phyloP scores from a whole-genome alignment of 805 yeast species.

The Kodamaea hsintzibuensis region DNA sequence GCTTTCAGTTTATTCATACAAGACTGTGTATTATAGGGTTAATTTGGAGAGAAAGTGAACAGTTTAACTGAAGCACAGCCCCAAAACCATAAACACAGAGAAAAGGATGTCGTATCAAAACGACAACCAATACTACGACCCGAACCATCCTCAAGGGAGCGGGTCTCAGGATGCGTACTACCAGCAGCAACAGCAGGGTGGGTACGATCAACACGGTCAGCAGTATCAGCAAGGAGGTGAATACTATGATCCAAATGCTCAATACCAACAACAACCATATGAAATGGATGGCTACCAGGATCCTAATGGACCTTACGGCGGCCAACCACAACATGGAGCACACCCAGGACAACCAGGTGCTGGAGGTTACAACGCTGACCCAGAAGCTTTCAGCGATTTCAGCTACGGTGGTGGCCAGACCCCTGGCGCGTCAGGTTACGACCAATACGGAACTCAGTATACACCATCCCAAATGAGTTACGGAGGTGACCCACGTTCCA shows the following conservation, averaged over 20 bases:
- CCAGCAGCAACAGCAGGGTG: conserved; percentile 39
- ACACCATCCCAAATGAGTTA: conserved; percentile 88
- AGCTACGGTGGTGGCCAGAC: conserved; percentile 52
- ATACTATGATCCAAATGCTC: conserved; percentile 49
- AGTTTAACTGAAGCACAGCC: not conserved
- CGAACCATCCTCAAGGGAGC: conserved; percentile 28
- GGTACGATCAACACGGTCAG: conserved; percentile 29
- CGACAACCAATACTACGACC: conserved; percentile 45
- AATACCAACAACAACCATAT: conserved; percentile 51
- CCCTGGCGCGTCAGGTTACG: conserved; percentile 65
- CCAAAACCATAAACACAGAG: too few species aligned
- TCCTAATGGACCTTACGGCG: conserved; percentile 23
- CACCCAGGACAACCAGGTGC: conserved; percentile 44
- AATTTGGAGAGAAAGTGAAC: not conserved
- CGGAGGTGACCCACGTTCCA: conserved; percentile 76
- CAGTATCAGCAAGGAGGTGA: conserved; percentile 42
- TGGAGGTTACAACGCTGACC: conserved; percentile 45
- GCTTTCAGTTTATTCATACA: not conserved
- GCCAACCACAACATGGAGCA: conserved; percentile 30
- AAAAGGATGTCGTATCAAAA: conserved; percentile 63
- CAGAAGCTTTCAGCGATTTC: conserved; percentile 68
- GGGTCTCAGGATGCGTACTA: conserved; percentile 24
- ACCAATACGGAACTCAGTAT: conserved; percentile 67
- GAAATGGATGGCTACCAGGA: conserved; percentile 51
- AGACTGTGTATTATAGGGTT: too few species aligned